phyloP scores from a whole-genome alignment of 2,329 filamentous ascomycete genomes.

The Cercospora canescens region DNA sequence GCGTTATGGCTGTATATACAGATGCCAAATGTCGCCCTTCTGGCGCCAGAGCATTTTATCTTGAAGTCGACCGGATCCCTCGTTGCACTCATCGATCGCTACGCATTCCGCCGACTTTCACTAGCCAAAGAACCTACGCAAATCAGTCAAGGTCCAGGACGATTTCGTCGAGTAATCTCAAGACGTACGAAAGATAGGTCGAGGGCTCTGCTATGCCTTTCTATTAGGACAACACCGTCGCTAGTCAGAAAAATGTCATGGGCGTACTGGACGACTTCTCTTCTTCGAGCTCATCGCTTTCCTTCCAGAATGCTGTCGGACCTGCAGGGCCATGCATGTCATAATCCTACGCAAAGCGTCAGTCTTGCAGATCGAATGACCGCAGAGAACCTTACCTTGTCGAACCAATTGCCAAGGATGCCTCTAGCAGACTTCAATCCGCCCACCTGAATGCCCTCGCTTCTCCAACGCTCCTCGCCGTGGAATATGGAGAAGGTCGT shows the following conservation, averaged over 20 bases:
- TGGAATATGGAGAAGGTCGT: constrained; percentile 66
- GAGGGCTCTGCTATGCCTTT: background rate
- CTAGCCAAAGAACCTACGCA: background rate
- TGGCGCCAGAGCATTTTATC: background rate
- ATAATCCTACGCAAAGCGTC: constrained; percentile 55
- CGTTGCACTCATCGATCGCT: background rate
- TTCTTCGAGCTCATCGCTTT: constrained; percentile 52
- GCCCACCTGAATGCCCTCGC: constrained; percentile 73
- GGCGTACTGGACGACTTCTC: constrained; percentile 30
- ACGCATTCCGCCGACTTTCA: background rate
- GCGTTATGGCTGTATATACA: background rate
- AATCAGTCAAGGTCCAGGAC: constrained; percentile 7
- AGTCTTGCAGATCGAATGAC: background rate
- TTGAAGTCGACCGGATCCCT: background rate
- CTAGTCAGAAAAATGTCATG: constrained; percentile 24
- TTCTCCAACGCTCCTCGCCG: constrained; percentile 71
- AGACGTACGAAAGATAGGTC: constrained; percentile 8
- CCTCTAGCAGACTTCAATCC: constrained; percentile 65
- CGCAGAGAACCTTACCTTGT: constrained; percentile 53
- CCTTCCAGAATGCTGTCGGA: constrained; percentile 78
- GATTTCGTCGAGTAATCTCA: constrained; percentile 8
- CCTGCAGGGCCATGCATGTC: constrained; percentile 69
- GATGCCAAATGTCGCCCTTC: background rate
- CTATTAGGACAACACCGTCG: constrained; percentile 10
- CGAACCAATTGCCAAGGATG: constrained; percentile 76